Evolutionary conservation across 768 basidiomycete genomes (phyloP), one percentile per base, ranked within the genome.

Genomic region (Suillus weaverae): DNA sequence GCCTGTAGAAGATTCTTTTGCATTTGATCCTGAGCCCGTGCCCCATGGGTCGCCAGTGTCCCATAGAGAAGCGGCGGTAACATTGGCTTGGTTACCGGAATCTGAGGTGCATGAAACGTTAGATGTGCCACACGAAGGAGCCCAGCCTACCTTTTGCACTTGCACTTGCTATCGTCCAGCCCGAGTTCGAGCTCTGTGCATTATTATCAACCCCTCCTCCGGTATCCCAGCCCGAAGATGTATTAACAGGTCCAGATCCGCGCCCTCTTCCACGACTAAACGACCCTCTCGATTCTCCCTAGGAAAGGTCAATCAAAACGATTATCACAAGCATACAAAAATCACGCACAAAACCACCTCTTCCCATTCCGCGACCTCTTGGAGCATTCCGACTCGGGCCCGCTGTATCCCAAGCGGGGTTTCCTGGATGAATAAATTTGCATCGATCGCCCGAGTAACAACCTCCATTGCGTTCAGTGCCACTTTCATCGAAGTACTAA

Each of bases 401-500:
- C 33, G 73, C 76, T 7, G 50, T 64, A 33, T 11, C 39, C 75
- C 75, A 76, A 16, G 44, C 41, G n/a, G 70, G 59, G 11, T 73
- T 66, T n/a, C 33, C 69, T 10, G 76, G 75, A 60, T 80, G 79
- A 30, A 77, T 18, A 60, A 74, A 80, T 2, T 26, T 13, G 59
- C 79, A 80, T 30, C 68, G 69, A 13, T 46, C 68, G 8, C 53
- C 63, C 61, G 54, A 67, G 38, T 6, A 63, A 55, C 79, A 80
- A 51, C 78, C 78, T 2, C 64, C 66, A 41, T 60, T 61, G 13
- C 66, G 16, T 1, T 74, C 74, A 33, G 69, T 65, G 43, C 79
- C 79, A 55, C 51, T 67, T 22, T 73, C 71, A n/a, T 70, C 70
- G 66, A 74, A 80, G 65, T 43, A 72, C 77, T 78, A 54, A 41